Base-by-base conservation (phyloP, 208 protist species). In the Vickermania spadyakhi region DNA sequence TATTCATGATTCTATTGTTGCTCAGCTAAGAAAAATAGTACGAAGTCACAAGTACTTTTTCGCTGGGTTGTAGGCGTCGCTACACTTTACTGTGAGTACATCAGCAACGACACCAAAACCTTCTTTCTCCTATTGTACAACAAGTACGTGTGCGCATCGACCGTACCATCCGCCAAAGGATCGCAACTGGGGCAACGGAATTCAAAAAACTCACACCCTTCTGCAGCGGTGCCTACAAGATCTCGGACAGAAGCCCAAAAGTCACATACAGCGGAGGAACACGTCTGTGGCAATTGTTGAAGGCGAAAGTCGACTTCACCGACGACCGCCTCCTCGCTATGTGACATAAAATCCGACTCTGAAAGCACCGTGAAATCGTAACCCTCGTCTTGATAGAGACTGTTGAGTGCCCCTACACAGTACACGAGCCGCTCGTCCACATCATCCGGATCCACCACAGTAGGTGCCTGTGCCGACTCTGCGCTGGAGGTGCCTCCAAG, bases 361-460 rank as follows among this genome's bases (percentile, higher is more conserved):
- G 66, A 72, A 45, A 91, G 73, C 1, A 85, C 77, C 1, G 84
- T 79, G 63, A 91, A 91, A 62, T 91, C 84, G 64, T 87, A 91
- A 29, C 84, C 84, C 52, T 91, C 84, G 25, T 73, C 67, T 31
- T 69, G 72, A 69, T 87, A 87, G 1, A 91, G 60, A 60, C 62
- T 73, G 64, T 91, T 91, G 31, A 91, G 62, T 0, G 79, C 79
- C 1, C 80, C 79, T 28, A 87, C 84, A 31, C 84, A 77, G 64
- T 69, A 91, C 7, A 91, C 68, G 0, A 91, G 68, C 1, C 84
- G 71, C 28, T 91, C 80, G 52, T 91, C 78, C 50, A 91, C 72
- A n/a, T n/a, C n/a, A 28, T 71, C 66, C 30, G 42, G 62, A 45
- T 62, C 22, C 27, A 28, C 28, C 7, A 23, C 52, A 57, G 71